Evolutionary conservation across 306 rosid genomes (phyloP), one percentile per base, ranked within the genome.

Genomic region (Vigna unguiculata): DNA sequence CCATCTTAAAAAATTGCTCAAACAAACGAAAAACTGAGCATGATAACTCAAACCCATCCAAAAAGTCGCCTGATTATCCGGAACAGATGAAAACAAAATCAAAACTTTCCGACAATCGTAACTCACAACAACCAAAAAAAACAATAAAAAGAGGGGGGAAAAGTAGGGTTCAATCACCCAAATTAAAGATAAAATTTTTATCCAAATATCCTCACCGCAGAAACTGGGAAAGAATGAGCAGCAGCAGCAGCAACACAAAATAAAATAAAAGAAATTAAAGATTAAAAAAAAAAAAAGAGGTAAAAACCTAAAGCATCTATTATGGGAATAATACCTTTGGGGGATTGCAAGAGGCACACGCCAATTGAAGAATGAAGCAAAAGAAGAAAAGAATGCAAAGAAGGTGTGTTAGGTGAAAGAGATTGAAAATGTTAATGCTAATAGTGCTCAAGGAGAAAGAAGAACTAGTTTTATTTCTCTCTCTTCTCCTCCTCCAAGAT

Each of bases 341-440:
- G 82, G 62, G 80, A 51, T 66, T 57, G 72, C 76, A 60, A 72
- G 83, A 61, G 83, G 24, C 76, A 81, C 80, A 60, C 70, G 87
- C 83, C 71, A 25, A 75, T 28, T 34, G 2, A 30, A 64, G 65
- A 73, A 46, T 16, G 78, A 41, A 73, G 70, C 46, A 34, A 41
- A 41, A 24, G 19, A 70, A 78, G 78, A 57, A 80, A 78, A 10
- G 86, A 81, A 85, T 81, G 28, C 13, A 84, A 81, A 85, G 74
- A 16, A 4, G 40, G 72, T 24, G 72, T 24, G 85, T 49, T 61
- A 68, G 93, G 85, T 76, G 75, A 54, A 25, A 69, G 69, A 30
- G 53, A 57, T 19, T 38, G 49, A 21, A 9, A 12, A 63, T 47
- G 65, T 49, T 62, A 34, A 77, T 34, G 53, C 46, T 13, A 58